Base-by-base conservation (phyloP, 2,329 filamentous ascomycete species). In the Clarireedia monteithiana region DNA sequence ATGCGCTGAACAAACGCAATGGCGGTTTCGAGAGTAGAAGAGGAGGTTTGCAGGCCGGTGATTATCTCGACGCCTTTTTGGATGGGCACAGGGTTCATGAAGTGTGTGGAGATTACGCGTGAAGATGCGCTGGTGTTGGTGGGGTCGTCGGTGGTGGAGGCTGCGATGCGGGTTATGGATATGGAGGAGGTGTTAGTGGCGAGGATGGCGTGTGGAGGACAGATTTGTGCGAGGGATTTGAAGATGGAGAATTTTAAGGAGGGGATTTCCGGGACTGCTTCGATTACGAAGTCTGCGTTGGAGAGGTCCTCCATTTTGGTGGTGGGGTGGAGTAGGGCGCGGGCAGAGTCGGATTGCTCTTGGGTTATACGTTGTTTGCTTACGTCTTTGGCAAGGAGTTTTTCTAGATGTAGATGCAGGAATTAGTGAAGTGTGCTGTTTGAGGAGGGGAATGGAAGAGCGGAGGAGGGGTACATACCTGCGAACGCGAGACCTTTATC, bases 161-260 rank as follows among this genome's bases (percentile, higher is more conserved):
- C 91, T 20, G 94, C 94, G 66, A 99, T 96, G 68, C 87, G 88
- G 45, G 94, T 99, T 71, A 99, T 96, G 59, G 89, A 92, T 70
- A 99, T 99, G 59, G 91, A 96, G n/a, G 91, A 96, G 6, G 94
- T 99, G 76, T 99, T 99, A 60, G 94, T 99, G 5, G 94, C 92
- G 38, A 99, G 82, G 65, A 99, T 89, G 58, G 94, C 84, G 69
- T 97, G 90, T 52, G 85, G 77, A 10, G 90, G 85, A 63, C 88
- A 91, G 63, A 95, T 84, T 65, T 88, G 75, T 6, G 91, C 91
- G 10, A 99, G 80, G 67, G 86, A 80, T 62, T 82, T 76, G 74
- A 99, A 99, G 63, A 99, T 95, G 62, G 85, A 83, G 62, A 85
- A 84, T 74, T 99, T 99, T 61, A 99, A 81, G 51, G 85, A 77